A percentile compares a stretch with the other conserved stretches of the same genome.
These are phyloP conservation scores for Phytophthora pini DNA, from an alignment of 352 stramenopile species.

Conservation along the genomic window DNA sequence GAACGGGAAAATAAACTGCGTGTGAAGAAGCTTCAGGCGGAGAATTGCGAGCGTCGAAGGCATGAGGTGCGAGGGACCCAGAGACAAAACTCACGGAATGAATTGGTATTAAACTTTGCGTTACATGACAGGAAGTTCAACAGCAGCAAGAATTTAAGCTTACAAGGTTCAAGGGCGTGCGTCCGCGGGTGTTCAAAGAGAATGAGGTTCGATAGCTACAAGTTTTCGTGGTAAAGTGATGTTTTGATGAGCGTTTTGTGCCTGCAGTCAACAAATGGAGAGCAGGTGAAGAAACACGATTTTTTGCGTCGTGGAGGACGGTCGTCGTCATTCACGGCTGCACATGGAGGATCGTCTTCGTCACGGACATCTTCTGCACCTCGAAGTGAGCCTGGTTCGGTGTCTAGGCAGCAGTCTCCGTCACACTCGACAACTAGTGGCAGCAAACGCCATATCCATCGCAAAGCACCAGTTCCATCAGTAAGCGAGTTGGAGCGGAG, in stretches of 20 bases:
- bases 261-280: conserved; percentile 12
- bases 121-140: conserved; percentile 36
- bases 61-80: conserved; percentile 37
- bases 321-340: conserved; percentile 10
- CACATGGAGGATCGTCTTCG: conserved; percentile 17
- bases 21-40: conserved; percentile 63
- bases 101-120: conserved; percentile 12
- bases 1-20: conserved; percentile 70
- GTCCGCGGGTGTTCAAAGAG: conserved; percentile 53
- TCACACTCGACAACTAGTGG: conserved; percentile 20
- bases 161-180: conserved; percentile 65
- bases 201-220: conserved; percentile 25
- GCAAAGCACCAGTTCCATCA: conserved; percentile 61
- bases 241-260: not conserved
- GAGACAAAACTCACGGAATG: not conserved
- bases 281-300: conserved; percentile 33
- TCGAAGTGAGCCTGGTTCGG: conserved; percentile 22
- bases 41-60: conserved; percentile 60
- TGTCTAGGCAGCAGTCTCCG: conserved; percentile 18
- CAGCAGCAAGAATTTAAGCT: conserved; percentile 68
- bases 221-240: not conserved
- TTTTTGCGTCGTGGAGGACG: conserved; percentile 42
- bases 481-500: conserved; percentile 54
- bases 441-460: conserved; percentile 20
- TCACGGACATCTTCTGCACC: conserved; percentile 11